A percentile compares a stretch with the other conserved stretches of the same genome.
phyloP scores from a whole-genome alignment of 345 rosid genomes.

The Eucalyptus polybractea region DNA sequence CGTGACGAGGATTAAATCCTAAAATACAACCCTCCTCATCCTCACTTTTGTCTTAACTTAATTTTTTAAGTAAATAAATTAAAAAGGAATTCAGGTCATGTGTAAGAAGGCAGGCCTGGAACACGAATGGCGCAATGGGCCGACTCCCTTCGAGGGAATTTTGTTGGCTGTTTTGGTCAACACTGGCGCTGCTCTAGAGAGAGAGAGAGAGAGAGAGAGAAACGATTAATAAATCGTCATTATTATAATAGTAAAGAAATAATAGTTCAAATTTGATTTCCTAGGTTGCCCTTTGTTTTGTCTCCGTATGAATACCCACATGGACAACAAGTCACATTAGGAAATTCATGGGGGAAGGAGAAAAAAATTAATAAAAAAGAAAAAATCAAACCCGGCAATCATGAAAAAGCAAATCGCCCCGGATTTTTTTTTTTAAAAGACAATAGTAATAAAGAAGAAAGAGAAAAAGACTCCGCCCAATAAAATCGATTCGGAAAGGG shows the following conservation, averaged over 20 bases:
- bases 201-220: not conserved
- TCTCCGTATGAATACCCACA: not conserved
- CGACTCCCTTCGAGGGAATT: not conserved
- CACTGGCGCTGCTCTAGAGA: not conserved
- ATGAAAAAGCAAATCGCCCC: not conserved
- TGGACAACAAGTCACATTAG: not conserved
- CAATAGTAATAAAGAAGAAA: not conserved
- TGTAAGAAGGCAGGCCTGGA: not conserved
- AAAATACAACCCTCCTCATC: not conserved
- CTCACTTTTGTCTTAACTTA: not conserved
- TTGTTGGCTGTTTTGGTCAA: not conserved
- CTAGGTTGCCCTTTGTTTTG: not conserved
- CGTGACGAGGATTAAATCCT: not conserved
- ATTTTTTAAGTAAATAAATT: no score
- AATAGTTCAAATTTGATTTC: not conserved
- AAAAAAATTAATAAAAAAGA: no score
- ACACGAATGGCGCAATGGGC: not conserved
- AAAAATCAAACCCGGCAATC: not conserved
- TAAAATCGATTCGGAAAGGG: not conserved
- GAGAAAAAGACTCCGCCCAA: not conserved
- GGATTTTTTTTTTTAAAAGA: not conserved
- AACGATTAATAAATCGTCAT: not conserved
- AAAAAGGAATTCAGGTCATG: not conserved
- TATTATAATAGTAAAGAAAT: not conserved
- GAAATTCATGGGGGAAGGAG: not conserved